phyloP scores from a whole-genome alignment of 768 basidiomycete genomes.

The Serendipita vermifera region DNA sequence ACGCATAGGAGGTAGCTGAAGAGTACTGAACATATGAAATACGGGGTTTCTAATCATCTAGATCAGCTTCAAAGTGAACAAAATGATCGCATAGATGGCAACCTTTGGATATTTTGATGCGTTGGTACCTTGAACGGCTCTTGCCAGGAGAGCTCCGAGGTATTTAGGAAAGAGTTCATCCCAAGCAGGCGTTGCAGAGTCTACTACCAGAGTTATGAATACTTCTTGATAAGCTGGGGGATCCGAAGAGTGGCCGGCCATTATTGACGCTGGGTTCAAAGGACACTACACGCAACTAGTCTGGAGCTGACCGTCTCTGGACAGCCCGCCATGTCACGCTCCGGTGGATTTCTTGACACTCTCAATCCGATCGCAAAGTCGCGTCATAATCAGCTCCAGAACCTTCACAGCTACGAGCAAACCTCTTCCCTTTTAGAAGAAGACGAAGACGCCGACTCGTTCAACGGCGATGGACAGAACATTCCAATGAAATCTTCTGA shows the following conservation, averaged over 20 bases:
- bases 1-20: not conserved
- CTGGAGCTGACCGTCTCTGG: not conserved
- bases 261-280: no score
- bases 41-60: not conserved
- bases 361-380: conserved; percentile 1
- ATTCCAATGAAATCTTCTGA: not conserved
- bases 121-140: not conserved
- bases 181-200: not conserved
- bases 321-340: conserved; percentile 5
- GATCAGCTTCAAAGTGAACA: not conserved
- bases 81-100: not conserved
- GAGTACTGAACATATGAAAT: not conserved
- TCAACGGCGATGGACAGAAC: conserved; percentile 1
- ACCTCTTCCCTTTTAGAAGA: not conserved
- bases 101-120: not conserved
- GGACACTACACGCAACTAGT: no score
- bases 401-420: not conserved
- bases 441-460: conserved; percentile 9
- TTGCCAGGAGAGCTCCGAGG: no score
- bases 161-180: not conserved
- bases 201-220: conserved; percentile 1
- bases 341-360: not conserved
- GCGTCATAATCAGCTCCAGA: not conserved
- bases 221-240: not conserved
- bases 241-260: no score